Base-by-base conservation (phyloP, 2,329 filamentous ascomycete species). In the Penicillium paneum region DNA sequence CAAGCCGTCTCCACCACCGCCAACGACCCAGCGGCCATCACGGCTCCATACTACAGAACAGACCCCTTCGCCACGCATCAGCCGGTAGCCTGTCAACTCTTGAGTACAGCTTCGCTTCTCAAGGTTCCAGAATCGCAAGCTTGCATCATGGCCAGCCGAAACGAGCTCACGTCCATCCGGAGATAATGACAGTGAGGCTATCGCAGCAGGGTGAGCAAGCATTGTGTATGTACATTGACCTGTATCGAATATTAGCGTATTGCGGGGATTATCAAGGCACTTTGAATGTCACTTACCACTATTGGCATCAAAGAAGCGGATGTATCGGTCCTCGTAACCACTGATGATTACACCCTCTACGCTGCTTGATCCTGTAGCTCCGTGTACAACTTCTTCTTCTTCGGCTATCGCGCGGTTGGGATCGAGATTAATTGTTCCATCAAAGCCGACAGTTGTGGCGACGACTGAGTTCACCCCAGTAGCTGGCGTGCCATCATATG, bases 161-260 rank as follows among this genome's bases (percentile, higher is more conserved):
- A 99, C 93, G 11, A 97, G 87, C 78, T 99, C 94, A 55, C 88
- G 87, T 42, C 93, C 92, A 68, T 97, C 93, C 13, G 93, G 94
- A 63, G 91, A 96, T 19, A 99, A 83, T 0, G 91, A 95, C 5
- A 99, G 82, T 26, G 90, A 88, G 1, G 94, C 95, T 62, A 99
- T 97, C 53, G 94, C 88, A 3, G 92, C 89, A 0, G 94, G 91
- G 66, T 99, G 94, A 6, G 94, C 94, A 56, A 97, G 85, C 94
- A 99, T 99, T 67, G 89, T 95, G 76, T 99, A 99, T 60, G 94
- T 97, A 77, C 92, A 97, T 91, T 99, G 94, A 54, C 94, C 94
- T 97, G 62, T 12, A 49, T 12, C 19, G 11, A 57, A 53, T 57
- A 61, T 69, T 57, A 67, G 60, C 45, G 26, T 28, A 21, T 41